Conservation (phyloP, 2,329 filamentous ascomycete species). For the Verticillium dahliae region DNA sequence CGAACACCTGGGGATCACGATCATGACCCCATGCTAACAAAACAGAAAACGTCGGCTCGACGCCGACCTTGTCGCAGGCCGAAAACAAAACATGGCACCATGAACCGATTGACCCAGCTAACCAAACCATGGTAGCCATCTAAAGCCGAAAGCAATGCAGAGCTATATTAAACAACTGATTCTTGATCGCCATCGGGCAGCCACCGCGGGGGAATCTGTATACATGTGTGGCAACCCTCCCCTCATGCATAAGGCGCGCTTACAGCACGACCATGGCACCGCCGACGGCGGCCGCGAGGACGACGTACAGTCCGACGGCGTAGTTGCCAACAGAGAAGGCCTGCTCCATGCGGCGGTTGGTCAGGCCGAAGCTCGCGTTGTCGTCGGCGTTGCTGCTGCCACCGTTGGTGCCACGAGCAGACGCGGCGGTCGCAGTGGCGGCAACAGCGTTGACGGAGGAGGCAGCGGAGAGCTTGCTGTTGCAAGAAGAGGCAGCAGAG, state of each 20-base stretch:
- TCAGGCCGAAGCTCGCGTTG: slow-evolving; percentile 28
- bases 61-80: background rate
- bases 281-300: slow-evolving; percentile 45
- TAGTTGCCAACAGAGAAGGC: slow-evolving; percentile 40
- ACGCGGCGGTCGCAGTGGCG: slow-evolving; percentile 36
- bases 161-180: background rate
- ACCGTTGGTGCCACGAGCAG: slow-evolving; percentile 18
- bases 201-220: background rate
- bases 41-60: background rate
- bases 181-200: background rate
- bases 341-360: slow-evolving; percentile 26
- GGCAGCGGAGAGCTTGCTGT: slow-evolving; percentile 52
- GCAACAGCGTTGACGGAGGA: slow-evolving; percentile 46
- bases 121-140: background rate
- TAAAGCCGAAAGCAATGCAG: background rate
- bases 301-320: slow-evolving; percentile 42
- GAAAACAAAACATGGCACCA: background rate
- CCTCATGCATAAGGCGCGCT: slow-evolving; percentile 8
- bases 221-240: background rate
- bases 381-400: slow-evolving; percentile 9
- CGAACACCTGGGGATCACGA: background rate
- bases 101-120: background rate
- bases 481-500: slow-evolving; percentile 46
- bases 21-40: background rate
- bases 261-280: slow-evolving; percentile 49